Conservation (phyloP, 2,329 filamentous ascomycete genomes). For the Exophiala sideris region DNA sequence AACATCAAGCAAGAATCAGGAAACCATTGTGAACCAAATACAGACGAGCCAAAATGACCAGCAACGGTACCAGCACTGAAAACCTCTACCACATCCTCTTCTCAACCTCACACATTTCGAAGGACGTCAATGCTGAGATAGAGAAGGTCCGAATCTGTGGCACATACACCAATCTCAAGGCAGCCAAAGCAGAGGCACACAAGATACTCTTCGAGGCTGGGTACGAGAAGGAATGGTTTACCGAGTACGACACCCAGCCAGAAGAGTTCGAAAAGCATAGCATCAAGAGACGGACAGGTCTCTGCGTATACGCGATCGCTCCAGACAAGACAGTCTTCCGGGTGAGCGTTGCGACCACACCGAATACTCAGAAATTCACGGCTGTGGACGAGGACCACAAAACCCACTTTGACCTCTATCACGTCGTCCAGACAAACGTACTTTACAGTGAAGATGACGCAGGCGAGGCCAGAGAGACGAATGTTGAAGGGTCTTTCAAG, state of each 20-base stretch:
- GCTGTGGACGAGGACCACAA: slow-evolving; percentile 26
- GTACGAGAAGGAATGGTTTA: slow-evolving; percentile 32
- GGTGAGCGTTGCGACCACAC: slow-evolving; percentile 29
- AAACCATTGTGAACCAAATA: background rate
- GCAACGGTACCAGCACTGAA: slow-evolving; percentile 12
- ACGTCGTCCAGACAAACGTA: slow-evolving; percentile 30
- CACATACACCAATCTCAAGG: slow-evolving; percentile 27
- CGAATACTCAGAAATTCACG: slow-evolving; percentile 20
- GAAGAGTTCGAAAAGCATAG: slow-evolving; percentile 19
- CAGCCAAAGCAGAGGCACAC: slow-evolving; percentile 31
- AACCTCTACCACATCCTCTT: slow-evolving; percentile 31
- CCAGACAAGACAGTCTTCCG: slow-evolving; percentile 30
- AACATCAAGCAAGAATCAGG: background rate
- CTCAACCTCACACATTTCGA: slow-evolving; percentile 25
- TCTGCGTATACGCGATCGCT: slow-evolving; percentile 28
- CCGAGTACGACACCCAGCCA: slow-evolving; percentile 27
- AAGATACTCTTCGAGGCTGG: slow-evolving; percentile 32
- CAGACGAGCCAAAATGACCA: slow-evolving; percentile 10
- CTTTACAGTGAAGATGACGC: slow-evolving; percentile 27
- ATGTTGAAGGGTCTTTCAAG: slow-evolving; percentile 28
- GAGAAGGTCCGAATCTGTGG: slow-evolving; percentile 31
- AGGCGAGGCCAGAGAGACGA: slow-evolving; percentile 25
- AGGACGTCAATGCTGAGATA: slow-evolving; percentile 29
- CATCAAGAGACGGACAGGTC: slow-evolving; percentile 24
- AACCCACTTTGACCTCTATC: slow-evolving; percentile 29